Base-by-base conservation (phyloP, 306 rosid genomes). In the Sindora glabra region DNA sequence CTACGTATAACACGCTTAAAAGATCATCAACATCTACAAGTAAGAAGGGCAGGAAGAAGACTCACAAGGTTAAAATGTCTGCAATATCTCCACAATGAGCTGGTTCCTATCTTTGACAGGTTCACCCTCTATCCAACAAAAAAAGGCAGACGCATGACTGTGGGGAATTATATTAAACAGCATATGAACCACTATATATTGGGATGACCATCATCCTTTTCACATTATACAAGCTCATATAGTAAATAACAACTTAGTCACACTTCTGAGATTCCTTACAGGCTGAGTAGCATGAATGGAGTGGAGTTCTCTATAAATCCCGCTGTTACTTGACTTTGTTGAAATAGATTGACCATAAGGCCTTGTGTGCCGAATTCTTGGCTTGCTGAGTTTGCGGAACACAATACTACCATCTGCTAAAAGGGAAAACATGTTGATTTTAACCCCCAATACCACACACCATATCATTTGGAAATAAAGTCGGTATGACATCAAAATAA, bases 21-120 rank as follows among this genome's bases (percentile, higher is more conserved):
- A 25, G 2, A 12, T 5, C n/a, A 21, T n/a, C 6, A 9, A 16
- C 34, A 29, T 2, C 5, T 6, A 25, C 30, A 24, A 13, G 14
- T 21, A 42, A n/a, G 3, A 12, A 48, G 26, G 15, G 56, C 27
- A 67, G 53, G 19, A 51, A 74, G 27, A 59, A 41, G 39, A 69
- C 87, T n/a, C 59, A 84, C 90, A 17, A 84, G 90, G 69, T 81
- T 75, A 65, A 66, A 84, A 66, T 75, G 79, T 67, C 80, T 70
- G 83, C 79, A 74, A 37, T 84, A 84, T 74, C 75, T 78, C 78
- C 78, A 67, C 74, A 84, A 76, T 6, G 87, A 72, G 49, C 76
- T 79, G 8, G 79, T 67, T 67, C 75, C 84, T 38, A 84, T 74
- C 40, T 69, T 84, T 29, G 68, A 77, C 69, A 84, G 29, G 68